phyloP scores from a whole-genome alignment of 2,329 filamentous ascomycete species.

The Nothopassalora personata region DNA sequence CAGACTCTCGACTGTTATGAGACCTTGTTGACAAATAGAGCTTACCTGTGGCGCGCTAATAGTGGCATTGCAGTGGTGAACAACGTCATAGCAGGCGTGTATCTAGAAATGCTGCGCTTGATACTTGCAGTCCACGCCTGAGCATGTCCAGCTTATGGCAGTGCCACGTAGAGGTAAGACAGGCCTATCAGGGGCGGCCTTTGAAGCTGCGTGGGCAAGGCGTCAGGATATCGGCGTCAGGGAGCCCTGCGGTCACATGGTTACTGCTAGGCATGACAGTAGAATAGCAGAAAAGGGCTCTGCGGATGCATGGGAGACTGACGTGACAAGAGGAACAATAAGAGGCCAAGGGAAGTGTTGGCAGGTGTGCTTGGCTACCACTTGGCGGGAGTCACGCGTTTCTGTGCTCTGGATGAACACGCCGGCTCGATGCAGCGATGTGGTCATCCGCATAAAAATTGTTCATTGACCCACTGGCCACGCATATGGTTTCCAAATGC shows the following conservation, averaged over 20 bases:
- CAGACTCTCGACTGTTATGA: background rate
- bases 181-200: background rate
- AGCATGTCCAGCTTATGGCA: background rate
- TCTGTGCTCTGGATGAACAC: background rate
- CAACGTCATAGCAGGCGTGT: background rate
- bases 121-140: background rate
- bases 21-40: background rate
- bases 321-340: background rate
- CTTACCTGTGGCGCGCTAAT: background rate
- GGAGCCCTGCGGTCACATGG: background rate
- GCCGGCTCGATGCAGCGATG: background rate
- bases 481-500: conserved; percentile 2
- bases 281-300: background rate
- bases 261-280: background rate
- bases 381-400: background rate
- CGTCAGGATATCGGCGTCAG: background rate
- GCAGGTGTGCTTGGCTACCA: background rate
- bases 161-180: background rate
- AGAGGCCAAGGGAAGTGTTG: background rate
- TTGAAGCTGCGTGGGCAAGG: background rate
- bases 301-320: background rate
- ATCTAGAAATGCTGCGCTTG: background rate
- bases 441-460: background rate
- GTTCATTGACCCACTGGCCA: conserved; percentile 1
- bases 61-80: background rate